These are phyloP conservation scores for Fragosphaeria purpurea DNA, from an alignment of 2,329 filamentous ascomycete species.

Conservation along the genomic window DNA sequence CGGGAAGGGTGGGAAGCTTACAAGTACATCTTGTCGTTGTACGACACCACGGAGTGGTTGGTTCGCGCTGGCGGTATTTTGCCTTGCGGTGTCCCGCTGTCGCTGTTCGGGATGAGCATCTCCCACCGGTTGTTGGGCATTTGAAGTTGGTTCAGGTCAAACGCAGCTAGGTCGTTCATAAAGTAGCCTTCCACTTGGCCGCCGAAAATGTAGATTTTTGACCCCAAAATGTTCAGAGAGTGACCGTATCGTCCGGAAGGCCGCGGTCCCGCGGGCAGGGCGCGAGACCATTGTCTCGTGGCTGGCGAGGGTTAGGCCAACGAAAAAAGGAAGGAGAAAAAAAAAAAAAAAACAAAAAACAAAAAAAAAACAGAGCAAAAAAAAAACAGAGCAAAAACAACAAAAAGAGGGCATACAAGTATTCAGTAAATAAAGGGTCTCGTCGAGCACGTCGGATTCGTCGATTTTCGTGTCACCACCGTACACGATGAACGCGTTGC, in stretches of 20 bases:
- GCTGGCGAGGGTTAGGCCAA: constrained; percentile 41
- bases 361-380: too few species aligned
- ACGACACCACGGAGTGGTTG: constrained; percentile 87
- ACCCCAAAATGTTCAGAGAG: constrained; percentile 90
- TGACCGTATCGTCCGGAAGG: constrained; percentile 92
- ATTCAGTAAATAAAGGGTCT: constrained; percentile 92
- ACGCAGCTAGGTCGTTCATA: constrained; percentile 93
- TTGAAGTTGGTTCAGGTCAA: constrained; percentile 91
- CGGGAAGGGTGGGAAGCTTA: constrained; percentile 51
- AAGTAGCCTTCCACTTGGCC: constrained; percentile 96
- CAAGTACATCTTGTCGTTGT: constrained; percentile 88
- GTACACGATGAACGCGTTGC: constrained; percentile 98
- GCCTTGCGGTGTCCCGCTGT: constrained; percentile 50
- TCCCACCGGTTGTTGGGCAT: constrained; percentile 91
- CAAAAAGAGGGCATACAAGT: constrained; percentile 60
- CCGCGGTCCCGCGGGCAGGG: constrained; percentile 73
- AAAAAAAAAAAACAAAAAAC: background rate
- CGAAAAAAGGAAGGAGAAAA: too few species aligned
- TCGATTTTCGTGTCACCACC: constrained; percentile 97
- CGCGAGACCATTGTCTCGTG: constrained; percentile 94
- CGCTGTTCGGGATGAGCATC: constrained; percentile 68
- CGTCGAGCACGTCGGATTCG: constrained; percentile 81
- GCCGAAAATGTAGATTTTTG: constrained; percentile 95
- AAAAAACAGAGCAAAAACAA: background rate
- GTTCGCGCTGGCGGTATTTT: constrained; percentile 79